Evolutionary conservation across 2,329 filamentous ascomycete species (phyloP).

Genomic region (Arthrinium phaeospermum): DNA sequence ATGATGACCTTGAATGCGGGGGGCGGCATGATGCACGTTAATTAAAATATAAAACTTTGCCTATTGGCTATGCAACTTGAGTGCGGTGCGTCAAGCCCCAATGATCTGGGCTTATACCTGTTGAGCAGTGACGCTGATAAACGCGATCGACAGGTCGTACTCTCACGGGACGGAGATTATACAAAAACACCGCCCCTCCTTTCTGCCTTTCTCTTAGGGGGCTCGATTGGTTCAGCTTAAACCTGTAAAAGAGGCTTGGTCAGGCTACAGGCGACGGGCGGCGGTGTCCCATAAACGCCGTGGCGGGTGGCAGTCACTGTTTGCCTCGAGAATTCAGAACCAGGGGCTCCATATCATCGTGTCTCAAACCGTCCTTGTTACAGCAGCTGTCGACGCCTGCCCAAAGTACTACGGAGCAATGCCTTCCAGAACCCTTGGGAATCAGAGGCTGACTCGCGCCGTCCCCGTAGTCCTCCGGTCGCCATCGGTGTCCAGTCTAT

Average conservation of each 20-base stretch:
- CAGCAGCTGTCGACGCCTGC: not conserved
- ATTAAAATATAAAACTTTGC: too few species aligned
- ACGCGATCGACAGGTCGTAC: not conserved
- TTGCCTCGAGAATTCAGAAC: too few species aligned
- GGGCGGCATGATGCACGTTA: not conserved
- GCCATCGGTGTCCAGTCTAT: not conserved
- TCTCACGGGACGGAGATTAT: not conserved
- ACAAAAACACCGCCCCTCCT: not conserved
- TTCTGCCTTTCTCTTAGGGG: not conserved
- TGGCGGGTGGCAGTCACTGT: not conserved
- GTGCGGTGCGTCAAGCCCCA: not conserved
- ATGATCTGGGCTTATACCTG: too few species aligned
- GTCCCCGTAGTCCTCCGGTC: not conserved
- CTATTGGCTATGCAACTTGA: too few species aligned
- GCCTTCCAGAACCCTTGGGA: not conserved
- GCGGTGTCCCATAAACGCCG: not conserved
- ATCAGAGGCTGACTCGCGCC: not conserved
- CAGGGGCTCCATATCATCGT: not conserved
- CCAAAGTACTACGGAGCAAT: not conserved
- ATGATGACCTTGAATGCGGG: slow-evolving; percentile 27
- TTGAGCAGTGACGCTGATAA: not conserved
- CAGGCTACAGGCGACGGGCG: not conserved
- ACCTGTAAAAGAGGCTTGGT: not conserved
- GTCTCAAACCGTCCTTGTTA: not conserved
- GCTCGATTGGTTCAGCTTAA: too few species aligned